Conservation (phyloP, 768 basidiomycete species). For the Russula emetica region DNA sequence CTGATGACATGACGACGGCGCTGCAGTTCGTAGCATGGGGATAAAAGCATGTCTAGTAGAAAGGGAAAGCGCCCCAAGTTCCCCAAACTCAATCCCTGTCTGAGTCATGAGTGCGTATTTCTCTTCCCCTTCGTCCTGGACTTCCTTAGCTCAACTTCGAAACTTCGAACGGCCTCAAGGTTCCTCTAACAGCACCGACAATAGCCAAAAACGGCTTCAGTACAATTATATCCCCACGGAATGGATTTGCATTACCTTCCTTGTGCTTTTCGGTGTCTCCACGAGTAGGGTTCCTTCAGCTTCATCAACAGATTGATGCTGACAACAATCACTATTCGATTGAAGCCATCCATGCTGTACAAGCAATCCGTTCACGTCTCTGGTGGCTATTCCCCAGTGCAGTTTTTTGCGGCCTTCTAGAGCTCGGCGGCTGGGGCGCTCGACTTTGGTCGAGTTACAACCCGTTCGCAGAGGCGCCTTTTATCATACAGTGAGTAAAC, state of each 20-base stretch:
- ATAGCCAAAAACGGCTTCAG: background rate
- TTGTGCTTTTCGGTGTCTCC: too few relatives aligned
- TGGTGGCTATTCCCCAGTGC: slow-evolving; percentile 27
- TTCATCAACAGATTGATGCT: too few relatives aligned
- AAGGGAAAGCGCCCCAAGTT: too few relatives aligned
- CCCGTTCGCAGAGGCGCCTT: slow-evolving; percentile 10
- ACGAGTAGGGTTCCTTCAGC: too few relatives aligned
- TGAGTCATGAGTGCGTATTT: slow-evolving; percentile 14
- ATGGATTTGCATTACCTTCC: slow-evolving; percentile 34
- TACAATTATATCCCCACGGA: slow-evolving; percentile 39
- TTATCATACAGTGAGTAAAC: slow-evolving; percentile 22
- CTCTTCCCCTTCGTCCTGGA: background rate
- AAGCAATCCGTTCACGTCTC: slow-evolving; percentile 34
- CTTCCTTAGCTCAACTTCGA: background rate
- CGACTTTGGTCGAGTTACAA: slow-evolving; percentile 25
- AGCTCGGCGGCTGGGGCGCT: slow-evolving; percentile 19
- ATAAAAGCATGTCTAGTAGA: too few relatives aligned
- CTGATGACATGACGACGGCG: too few relatives aligned
- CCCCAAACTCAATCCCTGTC: background rate
- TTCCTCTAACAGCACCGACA: slow-evolving; percentile 12
- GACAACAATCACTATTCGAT: too few relatives aligned
- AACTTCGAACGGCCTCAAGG: background rate
- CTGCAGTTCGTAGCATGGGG: too few relatives aligned
- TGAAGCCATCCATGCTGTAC: slow-evolving; percentile 11
- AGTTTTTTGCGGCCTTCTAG: slow-evolving; percentile 17